Percentiles rank a stretch among this genome's conserved stretches.
phyloP scores from a whole-genome alignment of 192 early-diverging fungal species.

The Coemansia sp. region DNA sequence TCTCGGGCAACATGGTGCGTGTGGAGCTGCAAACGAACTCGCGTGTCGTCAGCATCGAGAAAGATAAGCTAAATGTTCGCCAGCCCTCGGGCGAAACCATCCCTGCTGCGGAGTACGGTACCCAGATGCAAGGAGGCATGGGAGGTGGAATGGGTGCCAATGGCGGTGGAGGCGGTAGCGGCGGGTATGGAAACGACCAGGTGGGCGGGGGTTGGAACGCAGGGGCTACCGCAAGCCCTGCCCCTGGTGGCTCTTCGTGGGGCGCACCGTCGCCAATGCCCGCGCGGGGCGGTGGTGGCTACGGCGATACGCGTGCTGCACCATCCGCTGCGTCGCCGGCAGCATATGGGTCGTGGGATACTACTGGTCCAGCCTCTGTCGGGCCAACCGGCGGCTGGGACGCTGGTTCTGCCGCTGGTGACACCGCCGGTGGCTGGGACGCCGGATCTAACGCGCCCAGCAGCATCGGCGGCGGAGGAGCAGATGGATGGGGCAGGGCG shows the following conservation, averaged over 20 bases:
- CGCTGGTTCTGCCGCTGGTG: constrained; percentile 23
- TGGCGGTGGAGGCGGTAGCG: constrained; percentile 1
- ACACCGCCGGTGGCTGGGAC: constrained; percentile 39
- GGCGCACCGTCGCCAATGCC: constrained; percentile 17
- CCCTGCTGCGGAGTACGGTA: constrained; percentile 45
- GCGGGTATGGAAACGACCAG: constrained; percentile 17
- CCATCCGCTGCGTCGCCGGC: constrained; percentile 53
- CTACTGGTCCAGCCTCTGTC: constrained; percentile 38
- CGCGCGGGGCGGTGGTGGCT: constrained; percentile 11
- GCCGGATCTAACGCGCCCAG: constrained; percentile 10
- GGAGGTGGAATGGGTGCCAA: constrained; percentile 1
- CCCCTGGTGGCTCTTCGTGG: constrained; percentile 11
- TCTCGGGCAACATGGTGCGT: constrained; percentile 66
- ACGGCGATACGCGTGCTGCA: constrained; percentile 51
- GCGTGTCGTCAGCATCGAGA: constrained; percentile 76
- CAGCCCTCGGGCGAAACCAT: constrained; percentile 59
- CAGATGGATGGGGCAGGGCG: constrained; percentile 29
- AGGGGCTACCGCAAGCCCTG: not conserved
- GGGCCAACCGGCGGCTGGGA: constrained; percentile 61
- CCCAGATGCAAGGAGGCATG: not conserved
- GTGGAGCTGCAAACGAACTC: constrained; percentile 94
- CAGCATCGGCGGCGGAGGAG: constrained; percentile 52
- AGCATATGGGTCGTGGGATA: constrained; percentile 60
- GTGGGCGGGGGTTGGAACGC: constrained; percentile 3
- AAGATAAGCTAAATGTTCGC: constrained; percentile 69